phyloP scores from a whole-genome alignment of 768 basidiomycete genomes.

The Boletus barrowsii region DNA sequence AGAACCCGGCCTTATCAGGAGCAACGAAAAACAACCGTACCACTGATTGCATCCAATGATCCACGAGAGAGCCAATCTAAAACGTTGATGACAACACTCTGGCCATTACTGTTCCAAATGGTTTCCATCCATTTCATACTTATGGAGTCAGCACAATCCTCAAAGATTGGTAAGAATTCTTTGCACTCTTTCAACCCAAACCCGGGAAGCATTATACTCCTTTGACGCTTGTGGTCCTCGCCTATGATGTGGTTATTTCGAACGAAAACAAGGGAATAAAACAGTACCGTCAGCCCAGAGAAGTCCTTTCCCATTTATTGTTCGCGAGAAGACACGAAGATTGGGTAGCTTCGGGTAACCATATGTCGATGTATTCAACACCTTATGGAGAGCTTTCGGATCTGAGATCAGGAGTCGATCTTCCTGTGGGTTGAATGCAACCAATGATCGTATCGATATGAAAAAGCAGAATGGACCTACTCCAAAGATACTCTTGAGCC shows the following conservation, averaged over 20 bases:
- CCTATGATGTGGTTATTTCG: conserved; percentile 15
- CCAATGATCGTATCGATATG: background rate
- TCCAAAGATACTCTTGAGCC: conserved; percentile 22
- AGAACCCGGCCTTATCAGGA: background rate
- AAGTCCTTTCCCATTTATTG: conserved; percentile 32
- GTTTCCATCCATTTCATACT: conserved; percentile 18
- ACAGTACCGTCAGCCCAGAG: conserved; percentile 39
- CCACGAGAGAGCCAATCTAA: conserved; percentile 35
- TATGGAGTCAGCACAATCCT: conserved; percentile 28
- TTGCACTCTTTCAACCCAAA: conserved; percentile 50
- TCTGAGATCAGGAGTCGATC: conserved; percentile 45
- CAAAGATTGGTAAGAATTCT: conserved; percentile 49
- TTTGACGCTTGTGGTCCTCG: conserved; percentile 48
- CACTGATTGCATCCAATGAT: conserved; percentile 48
- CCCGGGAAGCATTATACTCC: conserved; percentile 52
- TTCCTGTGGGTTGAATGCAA: conserved; percentile 29
- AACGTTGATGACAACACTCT: conserved; percentile 17
- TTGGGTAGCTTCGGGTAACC: conserved; percentile 36
- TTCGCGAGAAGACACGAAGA: conserved; percentile 6
- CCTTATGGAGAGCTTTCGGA: conserved; percentile 39
- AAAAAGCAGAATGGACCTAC: conserved; percentile 7
- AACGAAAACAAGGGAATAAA: conserved; percentile 3
- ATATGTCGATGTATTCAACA: conserved; percentile 43
- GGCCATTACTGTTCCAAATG: background rate
- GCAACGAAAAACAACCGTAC: conserved; percentile 20